Evolutionary conservation across 108 stramenopile species (phyloP).

Genomic region (Parmales sp.): DNA sequence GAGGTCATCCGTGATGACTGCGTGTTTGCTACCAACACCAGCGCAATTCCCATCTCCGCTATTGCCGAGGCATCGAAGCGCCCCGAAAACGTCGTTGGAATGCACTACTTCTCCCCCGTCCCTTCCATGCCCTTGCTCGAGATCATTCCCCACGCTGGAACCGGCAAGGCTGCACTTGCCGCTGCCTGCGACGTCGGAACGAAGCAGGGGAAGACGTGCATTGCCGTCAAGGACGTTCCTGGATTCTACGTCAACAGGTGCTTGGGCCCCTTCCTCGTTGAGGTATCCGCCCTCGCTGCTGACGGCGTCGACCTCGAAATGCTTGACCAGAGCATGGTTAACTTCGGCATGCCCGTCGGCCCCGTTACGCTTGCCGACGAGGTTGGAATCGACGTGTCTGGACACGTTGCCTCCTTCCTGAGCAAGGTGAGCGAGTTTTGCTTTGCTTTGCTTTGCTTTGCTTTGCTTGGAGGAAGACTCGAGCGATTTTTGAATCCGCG

Average conservation of each 20-base stretch:
- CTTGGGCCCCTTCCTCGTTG: slow-evolving; percentile 91
- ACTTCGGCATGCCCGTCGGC: slow-evolving; percentile 95
- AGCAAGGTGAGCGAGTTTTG: no score
- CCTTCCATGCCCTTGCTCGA: slow-evolving; percentile 96
- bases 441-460: background rate
- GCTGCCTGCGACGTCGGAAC: slow-evolving; percentile 89
- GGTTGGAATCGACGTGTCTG: slow-evolving; percentile 91
- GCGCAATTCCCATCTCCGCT: slow-evolving; percentile 91
- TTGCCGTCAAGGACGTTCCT: slow-evolving; percentile 96
- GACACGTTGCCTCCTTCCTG: slow-evolving; percentile 83
- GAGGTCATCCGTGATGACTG: slow-evolving; percentile 78
- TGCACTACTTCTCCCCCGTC: slow-evolving; percentile 99
- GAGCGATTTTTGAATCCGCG: no score
- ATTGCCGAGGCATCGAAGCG: slow-evolving; percentile 86
- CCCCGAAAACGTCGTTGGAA: slow-evolving; percentile 89
- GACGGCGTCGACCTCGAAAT: slow-evolving; percentile 74
- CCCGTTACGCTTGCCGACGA: slow-evolving; percentile 87
- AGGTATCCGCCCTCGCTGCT: slow-evolving; percentile 63
- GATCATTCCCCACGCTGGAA: slow-evolving; percentile 91
- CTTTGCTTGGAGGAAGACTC: background rate
- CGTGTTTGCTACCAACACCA: slow-evolving; percentile 96
- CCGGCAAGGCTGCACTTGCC: slow-evolving; percentile 64
- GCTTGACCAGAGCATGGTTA: slow-evolving; percentile 81
- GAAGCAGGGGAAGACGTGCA: slow-evolving; percentile 97
- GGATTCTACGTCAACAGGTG: slow-evolving; percentile 99